phyloP scores from a whole-genome alignment of 2,329 filamentous ascomycete species.

The Phaeophleospora eucalypticola region DNA sequence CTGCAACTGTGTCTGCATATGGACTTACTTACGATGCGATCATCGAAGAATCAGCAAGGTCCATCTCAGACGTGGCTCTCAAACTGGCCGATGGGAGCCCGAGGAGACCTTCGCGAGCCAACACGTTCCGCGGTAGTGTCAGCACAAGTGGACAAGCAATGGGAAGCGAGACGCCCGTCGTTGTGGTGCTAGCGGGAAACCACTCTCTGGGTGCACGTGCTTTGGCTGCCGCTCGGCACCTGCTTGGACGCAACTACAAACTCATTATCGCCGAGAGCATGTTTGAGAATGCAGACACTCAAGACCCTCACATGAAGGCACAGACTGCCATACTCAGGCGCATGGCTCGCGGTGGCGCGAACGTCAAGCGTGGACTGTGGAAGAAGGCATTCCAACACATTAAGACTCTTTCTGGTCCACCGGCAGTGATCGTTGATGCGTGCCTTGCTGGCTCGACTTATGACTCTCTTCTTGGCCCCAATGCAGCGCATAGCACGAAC shows the following conservation, averaged over 20 bases:
- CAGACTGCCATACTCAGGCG: constrained; percentile 82
- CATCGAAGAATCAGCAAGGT: constrained; percentile 83
- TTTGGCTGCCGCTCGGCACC: constrained; percentile 78
- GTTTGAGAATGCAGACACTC: constrained; percentile 74
- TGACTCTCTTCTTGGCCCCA: constrained; percentile 67
- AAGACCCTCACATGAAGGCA: constrained; percentile 73
- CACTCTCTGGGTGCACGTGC: constrained; percentile 83
- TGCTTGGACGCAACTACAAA: constrained; percentile 76
- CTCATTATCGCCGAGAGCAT: constrained; percentile 81
- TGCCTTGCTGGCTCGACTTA: constrained; percentile 84
- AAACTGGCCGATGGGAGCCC: constrained; percentile 20
- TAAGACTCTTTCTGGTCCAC: constrained; percentile 57
- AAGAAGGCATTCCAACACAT: constrained; percentile 52
- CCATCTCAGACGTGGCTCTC: constrained; percentile 79
- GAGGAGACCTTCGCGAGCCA: constrained; percentile 28
- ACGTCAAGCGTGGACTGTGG: constrained; percentile 56
- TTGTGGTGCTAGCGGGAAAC: constrained; percentile 88
- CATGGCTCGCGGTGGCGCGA: constrained; percentile 57
- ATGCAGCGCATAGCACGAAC: constrained; percentile 40
- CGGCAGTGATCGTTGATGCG: constrained; percentile 83
- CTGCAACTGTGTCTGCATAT: constrained; percentile 81
- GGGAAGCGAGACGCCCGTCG: constrained; percentile 44
- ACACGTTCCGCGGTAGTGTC: constrained; percentile 54
- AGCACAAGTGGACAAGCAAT: constrained; percentile 54
- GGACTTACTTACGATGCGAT: constrained; percentile 86